phyloP scores from a whole-genome alignment of 805 yeast genomes.

The Nakazawaea ambrosiae region DNA sequence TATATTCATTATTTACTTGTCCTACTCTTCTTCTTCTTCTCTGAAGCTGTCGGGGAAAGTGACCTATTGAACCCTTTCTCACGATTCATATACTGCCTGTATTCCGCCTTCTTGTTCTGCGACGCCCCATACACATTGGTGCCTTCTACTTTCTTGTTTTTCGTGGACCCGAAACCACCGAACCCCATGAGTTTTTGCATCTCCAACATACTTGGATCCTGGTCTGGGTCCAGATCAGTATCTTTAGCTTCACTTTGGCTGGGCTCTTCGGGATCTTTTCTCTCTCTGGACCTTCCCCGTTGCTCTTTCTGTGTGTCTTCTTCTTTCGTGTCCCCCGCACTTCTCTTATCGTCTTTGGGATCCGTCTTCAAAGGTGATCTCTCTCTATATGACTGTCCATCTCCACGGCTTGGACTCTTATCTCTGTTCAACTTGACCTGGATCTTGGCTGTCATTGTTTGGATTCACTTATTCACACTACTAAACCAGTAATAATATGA shows the following conservation, averaged over 20 bases:
- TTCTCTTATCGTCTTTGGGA: neutral
- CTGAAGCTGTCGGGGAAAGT: constrained; percentile 37
- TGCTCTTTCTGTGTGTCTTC: neutral
- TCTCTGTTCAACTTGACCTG: too few relatives aligned
- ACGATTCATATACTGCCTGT: constrained; percentile 56
- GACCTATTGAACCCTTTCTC: constrained; percentile 50
- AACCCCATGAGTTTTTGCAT: constrained; percentile 52
- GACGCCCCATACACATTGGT: constrained; percentile 36
- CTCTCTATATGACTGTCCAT: neutral
- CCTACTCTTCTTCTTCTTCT: constrained; percentile 11
- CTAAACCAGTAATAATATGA: too few relatives aligned
- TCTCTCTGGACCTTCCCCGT: neutral
- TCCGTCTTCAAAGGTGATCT: too few relatives aligned
- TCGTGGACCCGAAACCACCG: constrained; percentile 45
- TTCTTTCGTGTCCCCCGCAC: neutral
- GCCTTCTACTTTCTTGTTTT: constrained; percentile 48
- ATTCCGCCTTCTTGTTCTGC: constrained; percentile 33
- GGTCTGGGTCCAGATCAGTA: neutral
- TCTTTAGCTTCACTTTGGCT: neutral
- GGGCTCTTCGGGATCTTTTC: neutral
- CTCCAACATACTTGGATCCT: neutral
- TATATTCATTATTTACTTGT: neutral
- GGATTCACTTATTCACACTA: too few relatives aligned
- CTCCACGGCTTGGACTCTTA: neutral
- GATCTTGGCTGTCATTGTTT: too few relatives aligned